A percentile compares a stretch with the other conserved stretches of the same genome.
phyloP scores from a whole-genome alignment of 768 basidiomycete species.

The Gyrodon lividus region DNA sequence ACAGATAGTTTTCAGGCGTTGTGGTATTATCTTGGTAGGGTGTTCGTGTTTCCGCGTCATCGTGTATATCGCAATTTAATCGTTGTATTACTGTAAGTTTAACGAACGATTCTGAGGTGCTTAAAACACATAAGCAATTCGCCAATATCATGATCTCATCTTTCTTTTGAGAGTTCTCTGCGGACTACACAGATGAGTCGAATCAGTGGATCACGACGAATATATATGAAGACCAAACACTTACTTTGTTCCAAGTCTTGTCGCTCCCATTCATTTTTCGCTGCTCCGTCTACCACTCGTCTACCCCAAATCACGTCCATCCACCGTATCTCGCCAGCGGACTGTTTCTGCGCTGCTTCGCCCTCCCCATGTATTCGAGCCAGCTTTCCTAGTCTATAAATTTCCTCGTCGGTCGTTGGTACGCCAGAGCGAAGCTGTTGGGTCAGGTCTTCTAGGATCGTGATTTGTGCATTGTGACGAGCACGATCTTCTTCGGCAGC shows the following conservation, averaged over 20 bases:
- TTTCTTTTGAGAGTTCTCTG: conserved; percentile 3
- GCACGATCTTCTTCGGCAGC: conserved; percentile 51
- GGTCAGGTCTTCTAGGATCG: conserved; percentile 60
- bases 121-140: too few species aligned
- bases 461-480: conserved; percentile 53
- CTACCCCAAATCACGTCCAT: conserved; percentile 49
- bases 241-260: conserved; percentile 40
- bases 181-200: conserved; percentile 7
- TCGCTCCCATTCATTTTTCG: conserved; percentile 37
- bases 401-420: conserved; percentile 46
- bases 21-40: too few species aligned
- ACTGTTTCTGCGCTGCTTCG: conserved; percentile 10
- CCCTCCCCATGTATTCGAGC: conserved; percentile 38
- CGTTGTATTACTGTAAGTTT: too few species aligned
- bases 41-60: too few species aligned
- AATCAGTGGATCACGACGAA: background rate
- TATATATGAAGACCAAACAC: conserved; percentile 8
- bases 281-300: conserved; percentile 19
- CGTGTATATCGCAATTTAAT: too few species aligned
- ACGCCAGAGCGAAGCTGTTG: conserved; percentile 50
- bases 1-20: too few species aligned
- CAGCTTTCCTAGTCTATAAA: conserved; percentile 53
- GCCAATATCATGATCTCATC: background rate
- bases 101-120: too few species aligned
- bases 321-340: conserved; percentile 40